Base-by-base conservation (phyloP, 1,139 yeast genomes). In the Candida mesenterica region DNA sequence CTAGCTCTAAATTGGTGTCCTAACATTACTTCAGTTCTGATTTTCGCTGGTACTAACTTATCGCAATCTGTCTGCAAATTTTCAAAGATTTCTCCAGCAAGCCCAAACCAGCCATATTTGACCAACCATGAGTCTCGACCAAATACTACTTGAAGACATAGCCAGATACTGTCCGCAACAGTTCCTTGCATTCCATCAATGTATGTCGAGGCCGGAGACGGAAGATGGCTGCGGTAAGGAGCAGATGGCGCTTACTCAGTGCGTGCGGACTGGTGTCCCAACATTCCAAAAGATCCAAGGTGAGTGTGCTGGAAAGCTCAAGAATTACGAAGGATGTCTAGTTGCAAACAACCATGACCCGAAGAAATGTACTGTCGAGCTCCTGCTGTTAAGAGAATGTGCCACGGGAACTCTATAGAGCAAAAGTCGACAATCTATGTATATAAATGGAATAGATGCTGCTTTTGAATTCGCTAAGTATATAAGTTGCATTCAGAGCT, bases 141-240 rank as follows among this genome's bases (percentile, higher is more conserved):
- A 77, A 50, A 60, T 74, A 31, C 62, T 77, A 30, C 66, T 77
- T 33, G 78, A 75, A 40, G 82, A 77, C 49, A 79, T 82, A 32
- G 86, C 88, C 12, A 66, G 75, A 36, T 61, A 67, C 47, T 82
- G 90, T 53, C 88, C 89, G 1, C 77, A 72, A 43, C 74, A 75
- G 49, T 81, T 82, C 46, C 59, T 82, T 36, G 72, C 70, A 16
- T 81, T 79, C 57, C 87, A 82, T 56, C 75, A 74, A 46, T 82
- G 90, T 48, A 70, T 82, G 64, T 62, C 68, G 19, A 52, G 53
- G 32, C 63, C 79, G 37, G 65, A 61, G 15, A 66, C 71, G 28
- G 70, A 72, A 42, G 30, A 28, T 4, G 64, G 75, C 24, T 82
- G 90, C 49, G 55, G 59, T 1, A 50, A 54, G 28, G 74, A 77